Evolutionary conservation across 805 yeast genomes (phyloP).

Genomic region (Starmerella vitae): DNA sequence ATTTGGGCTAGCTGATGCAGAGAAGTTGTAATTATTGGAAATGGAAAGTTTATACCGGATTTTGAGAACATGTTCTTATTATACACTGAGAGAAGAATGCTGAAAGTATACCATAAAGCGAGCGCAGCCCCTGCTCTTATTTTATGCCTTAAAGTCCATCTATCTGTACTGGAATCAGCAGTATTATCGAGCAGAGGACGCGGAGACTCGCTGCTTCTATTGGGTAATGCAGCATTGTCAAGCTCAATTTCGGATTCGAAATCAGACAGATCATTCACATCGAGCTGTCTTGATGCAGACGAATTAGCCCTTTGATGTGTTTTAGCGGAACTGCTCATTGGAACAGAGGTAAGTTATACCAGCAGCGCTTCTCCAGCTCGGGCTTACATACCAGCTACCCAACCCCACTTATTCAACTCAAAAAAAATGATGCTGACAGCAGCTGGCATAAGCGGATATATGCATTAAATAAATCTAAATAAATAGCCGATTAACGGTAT

Average conservation of each 20-base stretch:
- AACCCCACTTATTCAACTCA: no score
- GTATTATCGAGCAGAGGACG: background rate
- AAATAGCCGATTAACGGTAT: background rate
- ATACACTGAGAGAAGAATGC: conserved; percentile 36
- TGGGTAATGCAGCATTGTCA: no score
- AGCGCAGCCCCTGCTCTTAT: conserved; percentile 16
- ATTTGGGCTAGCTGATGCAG: conserved; percentile 69
- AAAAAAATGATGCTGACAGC: no score
- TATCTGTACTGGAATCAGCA: background rate
- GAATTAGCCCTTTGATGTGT: conserved; percentile 4
- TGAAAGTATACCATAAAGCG: conserved; percentile 28
- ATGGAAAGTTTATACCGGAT: conserved; percentile 58
- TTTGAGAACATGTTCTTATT: conserved; percentile 95
- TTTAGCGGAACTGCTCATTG: background rate
- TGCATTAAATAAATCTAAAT: no score
- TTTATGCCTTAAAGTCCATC: background rate
- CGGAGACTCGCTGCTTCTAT: no score
- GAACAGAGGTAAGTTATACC: no score
- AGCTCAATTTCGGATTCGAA: conserved; percentile 9
- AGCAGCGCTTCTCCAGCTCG: no score
- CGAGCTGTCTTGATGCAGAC: conserved; percentile 1
- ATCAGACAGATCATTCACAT: conserved; percentile 7
- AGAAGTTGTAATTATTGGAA: conserved; percentile 73
- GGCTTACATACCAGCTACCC: no score
- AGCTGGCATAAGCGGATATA: no score